phyloP scores from a whole-genome alignment of 2,329 filamentous ascomycete genomes.

The Hirsutella thompsonii region DNA sequence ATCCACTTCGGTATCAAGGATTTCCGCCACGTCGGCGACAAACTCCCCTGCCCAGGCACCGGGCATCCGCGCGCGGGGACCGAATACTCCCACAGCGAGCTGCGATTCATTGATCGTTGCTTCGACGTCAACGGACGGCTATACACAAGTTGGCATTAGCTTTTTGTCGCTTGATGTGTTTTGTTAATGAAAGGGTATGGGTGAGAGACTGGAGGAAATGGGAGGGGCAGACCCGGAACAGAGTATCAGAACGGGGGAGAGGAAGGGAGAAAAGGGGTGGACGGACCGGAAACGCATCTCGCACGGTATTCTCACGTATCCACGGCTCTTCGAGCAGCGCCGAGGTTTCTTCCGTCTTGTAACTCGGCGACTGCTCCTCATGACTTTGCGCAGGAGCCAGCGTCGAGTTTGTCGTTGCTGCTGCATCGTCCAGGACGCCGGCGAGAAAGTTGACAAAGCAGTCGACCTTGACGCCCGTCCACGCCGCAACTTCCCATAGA shows the following conservation, averaged over 20 bases:
- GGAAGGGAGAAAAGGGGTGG: neutral
- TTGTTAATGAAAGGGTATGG: too few species aligned
- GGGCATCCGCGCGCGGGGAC: slow-evolving; percentile 15
- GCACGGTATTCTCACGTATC: slow-evolving; percentile 11
- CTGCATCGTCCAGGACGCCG: slow-evolving; percentile 20
- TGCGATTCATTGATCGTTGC: slow-evolving; percentile 17
- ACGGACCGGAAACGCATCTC: slow-evolving; percentile 12
- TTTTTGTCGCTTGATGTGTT: neutral
- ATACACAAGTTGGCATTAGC: too few species aligned
- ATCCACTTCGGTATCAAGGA: slow-evolving; percentile 5
- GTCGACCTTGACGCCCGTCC: slow-evolving; percentile 60
- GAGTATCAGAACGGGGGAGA: neutral
- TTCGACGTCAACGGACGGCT: slow-evolving; percentile 28
- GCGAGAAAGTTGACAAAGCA: slow-evolving; percentile 74
- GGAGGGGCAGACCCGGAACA: too few species aligned
- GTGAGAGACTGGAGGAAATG: too few species aligned
- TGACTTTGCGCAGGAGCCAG: neutral
- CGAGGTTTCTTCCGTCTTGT: neutral
- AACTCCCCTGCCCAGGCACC: slow-evolving; percentile 12
- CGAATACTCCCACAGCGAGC: slow-evolving; percentile 29
- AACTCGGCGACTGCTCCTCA: neutral
- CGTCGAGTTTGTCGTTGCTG: neutral
- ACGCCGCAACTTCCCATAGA: slow-evolving; percentile 58
- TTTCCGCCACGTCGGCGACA: slow-evolving; percentile 11
- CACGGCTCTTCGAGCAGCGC: slow-evolving; percentile 4